Conservation (phyloP, 352 stramenopile genomes). For the Phytopythium boreale region DNA sequence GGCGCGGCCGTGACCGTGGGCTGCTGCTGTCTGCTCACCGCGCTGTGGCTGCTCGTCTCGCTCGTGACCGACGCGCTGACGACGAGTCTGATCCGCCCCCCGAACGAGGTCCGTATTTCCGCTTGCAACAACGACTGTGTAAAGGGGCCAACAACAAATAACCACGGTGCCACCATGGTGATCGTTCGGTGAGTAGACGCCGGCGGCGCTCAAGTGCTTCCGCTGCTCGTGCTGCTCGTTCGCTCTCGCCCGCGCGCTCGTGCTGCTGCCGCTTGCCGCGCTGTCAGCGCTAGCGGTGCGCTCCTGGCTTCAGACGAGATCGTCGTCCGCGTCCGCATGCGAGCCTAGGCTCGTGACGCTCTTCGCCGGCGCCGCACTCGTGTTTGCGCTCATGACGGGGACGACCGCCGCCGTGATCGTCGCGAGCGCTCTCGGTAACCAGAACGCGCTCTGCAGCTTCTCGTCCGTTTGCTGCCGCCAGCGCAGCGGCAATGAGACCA, state of each 20-base stretch:
- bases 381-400: conserved; percentile 23
- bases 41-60: conserved; percentile 1
- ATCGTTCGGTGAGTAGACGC: conserved; percentile 12
- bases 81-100: neutral
- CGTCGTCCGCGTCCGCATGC: conserved; percentile 1
- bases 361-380: conserved; percentile 19
- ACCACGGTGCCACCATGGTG: too few relatives aligned
- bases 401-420: conserved; percentile 12
- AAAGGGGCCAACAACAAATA: neutral
- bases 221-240: conserved; percentile 56
- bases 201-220: conserved; percentile 34
- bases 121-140: neutral
- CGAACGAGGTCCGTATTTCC: conserved; percentile 1
- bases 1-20: neutral
- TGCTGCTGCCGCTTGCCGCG: conserved; percentile 26
- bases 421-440: conserved; percentile 6
- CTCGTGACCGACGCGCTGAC: neutral
- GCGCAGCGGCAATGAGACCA: neutral
- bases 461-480: neutral
- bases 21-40: neutral
- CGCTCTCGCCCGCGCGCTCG: conserved; percentile 24
- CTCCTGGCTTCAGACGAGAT: conserved; percentile 22
- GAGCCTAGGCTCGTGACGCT: conserved; percentile 11
- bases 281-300: conserved; percentile 18
- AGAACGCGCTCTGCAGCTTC: neutral